phyloP scores from a whole-genome alignment of 495 filamentous ascomycete genomes.

The Daldinia decipiens region DNA sequence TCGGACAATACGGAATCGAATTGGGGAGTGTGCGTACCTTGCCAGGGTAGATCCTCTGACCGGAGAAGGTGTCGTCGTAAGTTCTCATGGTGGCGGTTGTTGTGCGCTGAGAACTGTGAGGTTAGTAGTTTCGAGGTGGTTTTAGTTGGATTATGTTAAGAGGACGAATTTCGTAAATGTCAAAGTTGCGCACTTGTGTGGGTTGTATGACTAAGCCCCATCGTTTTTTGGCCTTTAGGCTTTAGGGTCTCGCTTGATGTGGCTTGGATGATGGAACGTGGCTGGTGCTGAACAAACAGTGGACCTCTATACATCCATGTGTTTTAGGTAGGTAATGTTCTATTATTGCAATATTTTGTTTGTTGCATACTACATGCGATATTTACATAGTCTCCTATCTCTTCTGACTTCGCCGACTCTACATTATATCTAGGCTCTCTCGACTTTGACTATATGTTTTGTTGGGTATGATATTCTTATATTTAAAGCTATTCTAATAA shows the following conservation, averaged over 20 bases:
- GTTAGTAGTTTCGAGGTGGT: conserved; percentile 45
- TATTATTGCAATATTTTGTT: conserved; percentile 5
- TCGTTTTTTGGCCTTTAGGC: neutral
- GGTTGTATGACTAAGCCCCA: conserved; percentile 47
- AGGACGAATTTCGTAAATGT: conserved; percentile 50
- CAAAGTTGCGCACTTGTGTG: conserved; percentile 52
- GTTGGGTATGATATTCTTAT: neutral
- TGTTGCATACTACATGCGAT: conserved; percentile 17
- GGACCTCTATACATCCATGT: too few relatives aligned
- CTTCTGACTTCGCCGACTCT: too few relatives aligned
- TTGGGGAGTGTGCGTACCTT: conserved; percentile 74
- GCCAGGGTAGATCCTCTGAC: conserved; percentile 98
- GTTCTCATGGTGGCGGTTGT: conserved; percentile 85
- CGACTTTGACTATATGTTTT: neutral
- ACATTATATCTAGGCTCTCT: too few relatives aligned
- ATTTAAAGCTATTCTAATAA: neutral
- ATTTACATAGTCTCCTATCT: too few relatives aligned
- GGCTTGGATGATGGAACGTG: conserved; percentile 26
- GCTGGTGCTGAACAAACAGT: conserved; percentile 5
- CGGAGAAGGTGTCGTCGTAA: conserved; percentile 98
- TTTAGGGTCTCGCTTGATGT: conserved; percentile 46
- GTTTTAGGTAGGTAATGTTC: too few relatives aligned
- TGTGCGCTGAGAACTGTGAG: conserved; percentile 49
- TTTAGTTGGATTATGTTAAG: conserved; percentile 37
- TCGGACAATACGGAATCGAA: conserved; percentile 10